Conservation (phyloP, 2,329 filamentous ascomycete species). For the Aspergillus texensis region DNA sequence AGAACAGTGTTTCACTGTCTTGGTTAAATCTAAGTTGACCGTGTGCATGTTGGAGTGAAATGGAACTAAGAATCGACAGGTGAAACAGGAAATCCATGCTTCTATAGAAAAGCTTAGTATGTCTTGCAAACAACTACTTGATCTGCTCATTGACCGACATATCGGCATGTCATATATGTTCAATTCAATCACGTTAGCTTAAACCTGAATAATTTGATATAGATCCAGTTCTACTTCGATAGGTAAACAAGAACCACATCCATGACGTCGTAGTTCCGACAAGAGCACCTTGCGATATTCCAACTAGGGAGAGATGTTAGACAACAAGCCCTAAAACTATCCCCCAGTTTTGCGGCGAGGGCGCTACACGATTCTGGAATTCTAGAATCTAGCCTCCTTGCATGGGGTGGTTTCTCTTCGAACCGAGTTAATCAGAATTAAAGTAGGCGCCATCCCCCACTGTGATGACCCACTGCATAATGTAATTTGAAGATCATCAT, state of each 20-base stretch:
- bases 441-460: slow-evolving; percentile 27
- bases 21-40: background rate
- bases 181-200: too few relatives aligned
- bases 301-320: background rate
- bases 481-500: slow-evolving; percentile 18
- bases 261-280: background rate
- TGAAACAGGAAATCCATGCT: background rate
- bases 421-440: slow-evolving; percentile 23
- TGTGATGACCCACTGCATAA: slow-evolving; percentile 20
- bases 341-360: background rate
- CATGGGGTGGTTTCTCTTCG: slow-evolving; percentile 12
- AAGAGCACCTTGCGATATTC: background rate
- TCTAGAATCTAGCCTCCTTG: slow-evolving; percentile 15
- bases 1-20: background rate
- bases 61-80: background rate
- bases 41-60: background rate
- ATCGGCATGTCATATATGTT: too few relatives aligned
- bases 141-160: too few relatives aligned
- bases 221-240: background rate
- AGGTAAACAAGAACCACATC: background rate
- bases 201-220: background rate
- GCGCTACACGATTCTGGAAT: background rate
- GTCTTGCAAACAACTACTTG: too few relatives aligned
- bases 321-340: background rate
- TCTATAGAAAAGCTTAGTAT: background rate